These are phyloP conservation scores for Hypoxylon lenormandii DNA, from an alignment of 495 filamentous ascomycete species.

Conservation along the genomic window DNA sequence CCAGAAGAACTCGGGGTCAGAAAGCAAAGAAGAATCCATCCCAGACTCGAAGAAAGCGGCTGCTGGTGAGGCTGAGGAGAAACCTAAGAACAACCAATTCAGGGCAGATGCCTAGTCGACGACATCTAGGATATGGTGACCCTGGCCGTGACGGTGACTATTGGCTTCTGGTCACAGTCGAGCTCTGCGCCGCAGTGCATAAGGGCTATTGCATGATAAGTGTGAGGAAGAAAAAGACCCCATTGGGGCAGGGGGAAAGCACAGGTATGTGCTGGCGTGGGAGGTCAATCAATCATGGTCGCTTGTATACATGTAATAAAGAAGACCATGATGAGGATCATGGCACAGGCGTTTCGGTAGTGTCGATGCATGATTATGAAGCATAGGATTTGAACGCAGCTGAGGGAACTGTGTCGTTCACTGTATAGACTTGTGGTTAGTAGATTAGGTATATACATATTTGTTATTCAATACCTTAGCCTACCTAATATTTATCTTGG, in stretches of 20 bases:
- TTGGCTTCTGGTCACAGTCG: slow-evolving; percentile 13
- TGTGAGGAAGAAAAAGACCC: slow-evolving; percentile 21
- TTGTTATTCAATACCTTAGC: slow-evolving; percentile 13
- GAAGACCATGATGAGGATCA: slow-evolving; percentile 47
- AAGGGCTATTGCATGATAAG: slow-evolving; percentile 21
- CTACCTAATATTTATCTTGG: neutral
- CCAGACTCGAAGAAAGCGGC: slow-evolving; percentile 50
- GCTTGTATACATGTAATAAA: slow-evolving; percentile 44
- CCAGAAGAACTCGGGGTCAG: slow-evolving; percentile 28
- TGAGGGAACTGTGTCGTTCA: slow-evolving; percentile 38
- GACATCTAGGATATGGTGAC: slow-evolving; percentile 31
- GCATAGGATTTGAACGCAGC: slow-evolving; percentile 44
- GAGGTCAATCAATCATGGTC: slow-evolving; percentile 46
- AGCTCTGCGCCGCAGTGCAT: slow-evolving; percentile 8
- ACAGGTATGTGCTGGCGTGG: slow-evolving; percentile 12
- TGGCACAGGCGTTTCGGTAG: slow-evolving; percentile 52
- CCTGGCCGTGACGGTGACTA: slow-evolving; percentile 4
- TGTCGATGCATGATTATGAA: slow-evolving; percentile 51
- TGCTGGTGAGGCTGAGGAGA: slow-evolving; percentile 45
- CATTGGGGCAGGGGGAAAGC: slow-evolving; percentile 21
- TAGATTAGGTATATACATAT: slow-evolving; percentile 13
- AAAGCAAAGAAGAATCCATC: slow-evolving; percentile 35
- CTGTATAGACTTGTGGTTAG: slow-evolving; percentile 44
- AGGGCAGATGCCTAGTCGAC: slow-evolving; percentile 44
- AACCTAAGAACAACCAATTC: slow-evolving; percentile 44